These are phyloP conservation scores for Monilinia laxa DNA, from an alignment of 2,329 filamentous ascomycete genomes.

Conservation along the genomic window DNA sequence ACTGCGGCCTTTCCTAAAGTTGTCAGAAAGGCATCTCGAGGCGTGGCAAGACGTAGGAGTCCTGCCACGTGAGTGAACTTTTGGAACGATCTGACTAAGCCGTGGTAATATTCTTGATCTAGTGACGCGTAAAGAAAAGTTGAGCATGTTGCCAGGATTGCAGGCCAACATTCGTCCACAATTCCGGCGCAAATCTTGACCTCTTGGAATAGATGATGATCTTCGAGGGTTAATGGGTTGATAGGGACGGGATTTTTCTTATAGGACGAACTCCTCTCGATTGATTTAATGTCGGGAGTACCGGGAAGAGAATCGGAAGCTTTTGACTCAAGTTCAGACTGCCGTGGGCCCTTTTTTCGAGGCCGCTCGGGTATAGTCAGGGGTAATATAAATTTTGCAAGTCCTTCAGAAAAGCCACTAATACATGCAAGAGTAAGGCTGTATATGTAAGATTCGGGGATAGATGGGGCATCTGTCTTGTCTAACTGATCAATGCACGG, in stretches of 20 bases:
- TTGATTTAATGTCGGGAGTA: constrained; percentile 32
- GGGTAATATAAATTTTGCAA: constrained; percentile 91
- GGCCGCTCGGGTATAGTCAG: constrained; percentile 77
- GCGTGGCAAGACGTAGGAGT: constrained; percentile 77
- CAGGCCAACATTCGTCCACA: constrained; percentile 92
- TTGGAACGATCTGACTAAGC: constrained; percentile 87
- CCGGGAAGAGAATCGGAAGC: constrained; percentile 30
- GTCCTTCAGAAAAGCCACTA: constrained; percentile 82
- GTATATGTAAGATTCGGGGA: constrained; percentile 94
- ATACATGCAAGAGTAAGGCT: constrained; percentile 86
- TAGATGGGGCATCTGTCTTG: constrained; percentile 76
- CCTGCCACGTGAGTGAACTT: constrained; percentile 94
- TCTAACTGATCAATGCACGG: constrained; percentile 93
- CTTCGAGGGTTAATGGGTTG: constrained; percentile 76
- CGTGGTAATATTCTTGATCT: constrained; percentile 91
- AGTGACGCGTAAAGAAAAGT: constrained; percentile 91
- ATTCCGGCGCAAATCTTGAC: constrained; percentile 77
- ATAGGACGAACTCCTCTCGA: constrained; percentile 65
- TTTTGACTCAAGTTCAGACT: constrained; percentile 32
- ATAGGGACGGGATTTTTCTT: constrained; percentile 75
- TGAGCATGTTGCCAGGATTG: constrained; percentile 89
- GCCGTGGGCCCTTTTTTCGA: constrained; percentile 47
- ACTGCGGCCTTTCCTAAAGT: constrained; percentile 92
- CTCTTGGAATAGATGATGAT: constrained; percentile 68
- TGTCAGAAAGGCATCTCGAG: constrained; percentile 90